A percentile compares a stretch with the other conserved stretches of the same genome.
Conservation (phyloP, 2,329 filamentous ascomycete genomes). For the Exophiala lecanii-corni region DNA sequence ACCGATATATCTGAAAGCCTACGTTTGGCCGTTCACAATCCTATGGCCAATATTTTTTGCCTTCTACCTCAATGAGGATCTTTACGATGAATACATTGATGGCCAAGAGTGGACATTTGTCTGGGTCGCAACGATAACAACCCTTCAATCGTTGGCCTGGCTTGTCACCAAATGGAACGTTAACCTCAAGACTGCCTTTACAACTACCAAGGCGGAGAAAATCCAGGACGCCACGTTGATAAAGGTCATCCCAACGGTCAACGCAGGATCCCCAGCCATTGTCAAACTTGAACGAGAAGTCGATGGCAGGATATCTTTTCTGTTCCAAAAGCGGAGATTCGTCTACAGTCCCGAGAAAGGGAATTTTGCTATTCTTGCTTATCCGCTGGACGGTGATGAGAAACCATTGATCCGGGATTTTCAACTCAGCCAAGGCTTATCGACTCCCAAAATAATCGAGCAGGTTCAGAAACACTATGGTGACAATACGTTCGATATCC, state of each 20-base stretch:
- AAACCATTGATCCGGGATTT: conserved; percentile 74
- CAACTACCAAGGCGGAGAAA: conserved; percentile 63
- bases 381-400: conserved; percentile 78
- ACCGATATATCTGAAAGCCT: conserved; percentile 73
- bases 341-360: conserved; percentile 69
- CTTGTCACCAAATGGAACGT: conserved; percentile 98
- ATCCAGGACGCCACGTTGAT: conserved; percentile 76
- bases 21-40: conserved; percentile 88
- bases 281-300: conserved; percentile 74
- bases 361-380: conserved; percentile 76
- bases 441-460: conserved; percentile 68
- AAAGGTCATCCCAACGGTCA: conserved; percentile 85
- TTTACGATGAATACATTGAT: conserved; percentile 86
- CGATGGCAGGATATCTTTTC: conserved; percentile 73
- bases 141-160: conserved; percentile 83
- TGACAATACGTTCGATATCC: conserved; percentile 93
- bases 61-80: conserved; percentile 75
- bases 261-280: conserved; percentile 85
- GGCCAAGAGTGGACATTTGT: conserved; percentile 98
- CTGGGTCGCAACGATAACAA: conserved; percentile 83
- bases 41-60: conserved; percentile 89
- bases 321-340: conserved; percentile 98
- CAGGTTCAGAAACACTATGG: conserved; percentile 89
- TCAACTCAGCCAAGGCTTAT: conserved; percentile 73
- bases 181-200: conserved; percentile 76